A percentile compares a stretch with the other conserved stretches of the same genome.
Conservation (phyloP, 1,139 yeast genomes). For the Zygosaccharomyces sapae region DNA sequence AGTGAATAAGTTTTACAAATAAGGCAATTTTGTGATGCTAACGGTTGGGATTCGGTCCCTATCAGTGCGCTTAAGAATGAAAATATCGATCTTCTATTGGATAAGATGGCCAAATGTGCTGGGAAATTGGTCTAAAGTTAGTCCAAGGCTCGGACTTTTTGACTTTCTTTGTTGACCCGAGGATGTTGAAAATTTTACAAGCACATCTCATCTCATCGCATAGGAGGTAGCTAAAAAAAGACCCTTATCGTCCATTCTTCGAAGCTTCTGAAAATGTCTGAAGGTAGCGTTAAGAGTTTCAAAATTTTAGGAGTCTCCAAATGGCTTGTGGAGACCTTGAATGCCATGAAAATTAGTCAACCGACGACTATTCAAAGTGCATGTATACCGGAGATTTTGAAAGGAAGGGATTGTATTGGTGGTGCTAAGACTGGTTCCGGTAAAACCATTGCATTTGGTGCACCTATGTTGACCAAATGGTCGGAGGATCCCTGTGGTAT, state of each 20-base stretch:
- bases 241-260: not conserved
- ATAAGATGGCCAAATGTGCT: conserved; percentile 49
- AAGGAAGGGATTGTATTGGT: conserved; percentile 84
- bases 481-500: conserved; percentile 92
- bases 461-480: conserved; percentile 93
- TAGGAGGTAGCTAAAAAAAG: not conserved
- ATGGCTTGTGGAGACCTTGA: conserved; percentile 81
- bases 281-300: conserved; percentile 37
- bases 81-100: conserved; percentile 65
- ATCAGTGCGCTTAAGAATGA: conserved; percentile 74
- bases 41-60: conserved; percentile 70
- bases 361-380: conserved; percentile 88
- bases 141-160: not conserved
- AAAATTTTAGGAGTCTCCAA: conserved; percentile 68
- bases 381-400: conserved; percentile 81
- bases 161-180: not conserved
- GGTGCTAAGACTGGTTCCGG: conserved; percentile 99
- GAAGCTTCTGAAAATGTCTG: conserved; percentile 8
- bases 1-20: conserved; percentile 45
- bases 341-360: conserved; percentile 71
- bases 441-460: conserved; percentile 95
- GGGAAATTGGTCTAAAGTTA: not conserved
- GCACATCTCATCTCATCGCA: conserved; percentile 7
- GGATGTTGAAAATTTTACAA: conserved; percentile 7
- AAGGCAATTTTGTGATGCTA: conserved; percentile 41